Conservation (phyloP, 2,329 filamentous ascomycete species). For the Leptosphaerulina australis region DNA sequence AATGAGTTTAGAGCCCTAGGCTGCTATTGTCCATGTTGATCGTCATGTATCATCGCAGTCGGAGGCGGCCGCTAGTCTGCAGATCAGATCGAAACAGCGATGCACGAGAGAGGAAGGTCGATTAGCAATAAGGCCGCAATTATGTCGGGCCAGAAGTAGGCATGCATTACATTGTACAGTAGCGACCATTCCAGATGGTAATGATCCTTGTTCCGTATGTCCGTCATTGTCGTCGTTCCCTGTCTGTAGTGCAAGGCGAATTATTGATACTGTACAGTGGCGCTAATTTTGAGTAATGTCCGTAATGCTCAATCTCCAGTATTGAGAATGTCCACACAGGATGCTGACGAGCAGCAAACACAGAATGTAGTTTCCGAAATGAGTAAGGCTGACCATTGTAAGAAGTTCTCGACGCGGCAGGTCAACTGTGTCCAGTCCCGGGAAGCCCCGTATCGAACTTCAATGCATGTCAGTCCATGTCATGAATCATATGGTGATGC, state of each 20-base stretch:
- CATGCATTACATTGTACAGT: conserved; percentile 20
- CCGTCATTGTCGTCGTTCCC: conserved; percentile 28
- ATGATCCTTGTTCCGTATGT: conserved; percentile 20
- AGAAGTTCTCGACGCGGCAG: not conserved
- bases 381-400: not conserved
- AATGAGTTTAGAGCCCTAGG: conserved; percentile 11
- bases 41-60: conserved; percentile 11
- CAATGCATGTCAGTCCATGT: not conserved
- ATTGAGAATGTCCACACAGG: not conserved
- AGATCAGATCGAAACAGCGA: conserved; percentile 13
- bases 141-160: conserved; percentile 19
- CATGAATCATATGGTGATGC: not conserved
- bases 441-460: not conserved
- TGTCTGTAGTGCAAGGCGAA: conserved; percentile 25
- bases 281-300: conserved; percentile 16
- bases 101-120: conserved; percentile 29
- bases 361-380: not conserved
- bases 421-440: not conserved
- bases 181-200: conserved; percentile 25
- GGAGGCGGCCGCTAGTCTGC: conserved; percentile 17
- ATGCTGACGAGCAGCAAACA: conserved; percentile 1
- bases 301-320: conserved; percentile 2
- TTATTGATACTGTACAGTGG: conserved; percentile 29
- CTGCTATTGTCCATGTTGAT: conserved; percentile 5
- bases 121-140: conserved; percentile 16